Conservation (phyloP, 768 basidiomycete species). For the Tulasnella sp. region DNA sequence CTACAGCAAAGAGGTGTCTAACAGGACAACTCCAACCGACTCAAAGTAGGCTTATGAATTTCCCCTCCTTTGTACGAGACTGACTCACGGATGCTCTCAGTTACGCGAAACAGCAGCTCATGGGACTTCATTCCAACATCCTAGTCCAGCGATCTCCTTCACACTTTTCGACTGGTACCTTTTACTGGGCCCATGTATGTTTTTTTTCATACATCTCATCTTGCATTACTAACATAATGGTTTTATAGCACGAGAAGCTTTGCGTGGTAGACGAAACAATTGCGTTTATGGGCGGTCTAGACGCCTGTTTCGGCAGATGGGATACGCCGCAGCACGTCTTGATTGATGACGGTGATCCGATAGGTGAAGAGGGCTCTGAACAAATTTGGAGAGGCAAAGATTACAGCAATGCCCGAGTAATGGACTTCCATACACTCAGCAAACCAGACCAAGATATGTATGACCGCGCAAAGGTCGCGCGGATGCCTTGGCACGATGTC, state of each 20-base stretch:
- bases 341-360: conserved; percentile 59
- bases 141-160: conserved; percentile 95
- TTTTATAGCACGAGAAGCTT: conserved; percentile 79
- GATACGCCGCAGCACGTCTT: conserved; percentile 91
- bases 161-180: conserved; percentile 93
- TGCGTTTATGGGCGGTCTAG: conserved; percentile 95
- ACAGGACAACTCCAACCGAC: conserved; percentile 83
- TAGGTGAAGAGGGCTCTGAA: conserved; percentile 40
- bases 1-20: conserved; percentile 84
- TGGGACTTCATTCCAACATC: conserved; percentile 76
- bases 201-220: neutral
- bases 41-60: conserved; percentile 70
- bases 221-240: neutral
- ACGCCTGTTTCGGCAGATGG: conserved; percentile 94
- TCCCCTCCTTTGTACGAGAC: neutral
- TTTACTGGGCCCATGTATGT: conserved; percentile 95
- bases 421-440: conserved; percentile 72
- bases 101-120: conserved; percentile 76
- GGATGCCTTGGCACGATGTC: conserved; percentile 99
- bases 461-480: conserved; percentile 72
- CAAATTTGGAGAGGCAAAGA: conserved; percentile 92
- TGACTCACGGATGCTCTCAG: conserved; percentile 26
- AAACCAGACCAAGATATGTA: conserved; percentile 95
- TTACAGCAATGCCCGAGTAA: conserved; percentile 79
- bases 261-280: conserved; percentile 96